These are phyloP conservation scores for Actinomucor elegans DNA, from an alignment of 371 early-diverging fungal species.

Conservation along the genomic window DNA sequence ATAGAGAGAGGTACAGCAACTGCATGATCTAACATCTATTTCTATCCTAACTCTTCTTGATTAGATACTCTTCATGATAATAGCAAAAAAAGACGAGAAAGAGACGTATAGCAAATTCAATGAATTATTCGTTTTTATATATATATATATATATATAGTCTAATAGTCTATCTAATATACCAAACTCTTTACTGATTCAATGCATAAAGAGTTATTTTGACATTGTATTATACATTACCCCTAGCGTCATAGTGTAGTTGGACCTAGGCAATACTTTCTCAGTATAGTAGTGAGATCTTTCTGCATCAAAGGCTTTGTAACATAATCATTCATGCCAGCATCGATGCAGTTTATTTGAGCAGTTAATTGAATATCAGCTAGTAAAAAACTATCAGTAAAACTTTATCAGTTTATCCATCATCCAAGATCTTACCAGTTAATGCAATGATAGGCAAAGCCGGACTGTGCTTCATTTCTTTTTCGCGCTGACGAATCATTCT, in stretches of 20 bases:
- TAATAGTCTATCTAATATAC: background rate
- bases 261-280: conserved; percentile 27
- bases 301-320: conserved; percentile 50
- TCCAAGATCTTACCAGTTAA: conserved; percentile 44
- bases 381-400: background rate
- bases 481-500: conserved; percentile 34
- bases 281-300: conserved; percentile 38
- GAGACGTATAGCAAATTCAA: background rate
- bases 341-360: conserved; percentile 54
- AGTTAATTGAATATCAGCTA: conserved; percentile 54
- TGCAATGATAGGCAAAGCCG: conserved; percentile 41
- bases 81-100: background rate
- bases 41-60: no score
- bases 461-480: conserved; percentile 18
- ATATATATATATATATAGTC: background rate
- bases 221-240: background rate
- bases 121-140: background rate
- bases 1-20: no score
- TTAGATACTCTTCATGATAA: no score
- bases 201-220: background rate
- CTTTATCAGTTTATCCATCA: background rate
- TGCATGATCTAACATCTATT: no score
- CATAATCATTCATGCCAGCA: conserved; percentile 60
- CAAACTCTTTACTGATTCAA: background rate
- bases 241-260: background rate